phyloP scores from a whole-genome alignment of 176 grass and related monocot genomes.

The Rhipidocladum racemiflorum region DNA sequence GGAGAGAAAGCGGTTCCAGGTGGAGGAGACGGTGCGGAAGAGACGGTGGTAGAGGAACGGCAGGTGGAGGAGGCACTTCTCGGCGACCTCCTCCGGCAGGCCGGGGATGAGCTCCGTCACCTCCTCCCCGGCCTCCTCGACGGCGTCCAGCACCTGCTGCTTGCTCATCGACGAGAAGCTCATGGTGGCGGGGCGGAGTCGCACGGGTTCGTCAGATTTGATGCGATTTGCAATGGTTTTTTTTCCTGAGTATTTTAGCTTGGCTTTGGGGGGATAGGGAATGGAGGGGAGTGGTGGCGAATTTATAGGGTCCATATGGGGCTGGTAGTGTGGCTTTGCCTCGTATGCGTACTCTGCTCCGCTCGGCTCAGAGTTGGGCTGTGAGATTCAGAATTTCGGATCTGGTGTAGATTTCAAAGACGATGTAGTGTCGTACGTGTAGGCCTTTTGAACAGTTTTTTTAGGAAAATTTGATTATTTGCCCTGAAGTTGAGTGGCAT shows the following conservation, averaged over 20 bases:
- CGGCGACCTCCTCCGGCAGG: constrained; percentile 88
- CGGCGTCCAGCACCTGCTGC: constrained; percentile 41
- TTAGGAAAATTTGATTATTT: too few relatives aligned
- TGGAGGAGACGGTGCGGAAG: constrained; percentile 78
- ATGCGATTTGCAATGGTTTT: not conserved
- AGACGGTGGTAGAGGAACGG: constrained; percentile 93
- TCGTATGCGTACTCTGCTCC: too few relatives aligned
- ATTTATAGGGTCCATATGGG: constrained; percentile 38
- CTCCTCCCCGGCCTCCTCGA: constrained; percentile 25
- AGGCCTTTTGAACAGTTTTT: too few relatives aligned
- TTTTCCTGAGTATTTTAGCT: not conserved
- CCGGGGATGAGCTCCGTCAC: constrained; percentile 71
- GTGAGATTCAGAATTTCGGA: constrained; percentile 13
- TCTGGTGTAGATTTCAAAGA: not conserved
- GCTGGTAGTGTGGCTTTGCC: too few relatives aligned
- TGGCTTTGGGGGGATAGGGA: not conserved
- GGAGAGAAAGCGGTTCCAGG: constrained; percentile 83
- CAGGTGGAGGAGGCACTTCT: constrained; percentile 97
- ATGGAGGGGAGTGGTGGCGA: not conserved
- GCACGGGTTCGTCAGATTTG: not conserved
- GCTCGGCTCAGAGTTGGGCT: not conserved
- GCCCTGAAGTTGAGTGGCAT: too few relatives aligned
- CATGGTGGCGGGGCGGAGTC: not conserved
- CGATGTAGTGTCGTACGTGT: too few relatives aligned
- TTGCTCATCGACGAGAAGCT: constrained; percentile 47